A percentile compares a stretch with the other conserved stretches of the same genome.
phyloP scores from a whole-genome alignment of 2,329 filamentous ascomycete species.

The Talaromyces sp. region DNA sequence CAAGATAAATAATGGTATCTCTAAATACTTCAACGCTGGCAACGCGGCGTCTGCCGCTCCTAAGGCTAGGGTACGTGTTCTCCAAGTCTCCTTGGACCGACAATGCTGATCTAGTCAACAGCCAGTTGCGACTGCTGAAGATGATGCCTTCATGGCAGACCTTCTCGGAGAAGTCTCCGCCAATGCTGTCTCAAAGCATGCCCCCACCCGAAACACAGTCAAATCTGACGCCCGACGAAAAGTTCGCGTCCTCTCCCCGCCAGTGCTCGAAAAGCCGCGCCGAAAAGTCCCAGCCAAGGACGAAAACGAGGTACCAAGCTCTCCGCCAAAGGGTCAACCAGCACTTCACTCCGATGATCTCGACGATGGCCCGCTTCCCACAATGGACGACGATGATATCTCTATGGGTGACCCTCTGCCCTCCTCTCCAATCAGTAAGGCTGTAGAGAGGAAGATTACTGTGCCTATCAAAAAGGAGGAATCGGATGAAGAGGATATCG shows the following conservation, averaged over 20 bases:
- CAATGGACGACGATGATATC: conserved; percentile 71
- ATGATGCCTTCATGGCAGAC: conserved; percentile 82
- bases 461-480: conserved; percentile 62
- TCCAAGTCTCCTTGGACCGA: neutral
- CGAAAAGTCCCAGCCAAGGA: conserved; percentile 47
- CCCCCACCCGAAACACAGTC: conserved; percentile 63
- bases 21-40: conserved; percentile 89
- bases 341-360: conserved; percentile 49
- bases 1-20: conserved; percentile 87
- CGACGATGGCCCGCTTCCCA: conserved; percentile 59
- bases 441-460: conserved; percentile 69
- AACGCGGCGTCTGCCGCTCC: conserved; percentile 57
- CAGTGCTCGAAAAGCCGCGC: conserved; percentile 58
- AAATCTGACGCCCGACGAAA: conserved; percentile 78
- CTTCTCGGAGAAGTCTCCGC: conserved; percentile 86
- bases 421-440: conserved; percentile 83
- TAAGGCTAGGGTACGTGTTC: conserved; percentile 73
- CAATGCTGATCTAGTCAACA: conserved; percentile 11
- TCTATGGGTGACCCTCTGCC: conserved; percentile 84
- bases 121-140: conserved; percentile 79
- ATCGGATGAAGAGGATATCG: conserved; percentile 75
- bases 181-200: conserved; percentile 64
- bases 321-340: conserved; percentile 44
- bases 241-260: conserved; percentile 77
- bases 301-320: conserved; percentile 50